Evolutionary conservation across 148 eudicot species (phyloP).

Genomic region (Cornus suecica): DNA sequence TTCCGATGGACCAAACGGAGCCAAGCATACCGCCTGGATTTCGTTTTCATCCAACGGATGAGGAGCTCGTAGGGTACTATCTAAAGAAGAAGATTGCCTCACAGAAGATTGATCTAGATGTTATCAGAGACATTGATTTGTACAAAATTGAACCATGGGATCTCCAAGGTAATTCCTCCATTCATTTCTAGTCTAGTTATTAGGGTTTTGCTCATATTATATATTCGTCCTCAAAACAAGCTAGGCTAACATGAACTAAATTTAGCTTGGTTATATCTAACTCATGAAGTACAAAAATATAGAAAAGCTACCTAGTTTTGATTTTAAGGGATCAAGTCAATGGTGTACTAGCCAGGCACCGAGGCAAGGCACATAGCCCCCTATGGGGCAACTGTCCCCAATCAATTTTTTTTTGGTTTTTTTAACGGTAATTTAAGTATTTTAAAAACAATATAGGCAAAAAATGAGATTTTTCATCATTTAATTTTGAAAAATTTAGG

Average conservation of each 20-base stretch:
- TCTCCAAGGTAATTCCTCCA: constrained; percentile 51
- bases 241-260: neutral
- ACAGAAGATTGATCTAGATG: constrained; percentile 82
- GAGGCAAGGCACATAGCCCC: too few relatives aligned
- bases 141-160: constrained; percentile 85
- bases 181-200: neutral
- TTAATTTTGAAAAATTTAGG: too few relatives aligned
- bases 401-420: too few relatives aligned
- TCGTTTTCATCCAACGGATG: constrained; percentile 77
- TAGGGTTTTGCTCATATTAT: constrained; percentile 19
- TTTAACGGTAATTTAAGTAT: too few relatives aligned
- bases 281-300: neutral
- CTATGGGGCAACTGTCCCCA: too few relatives aligned
- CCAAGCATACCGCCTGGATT: constrained; percentile 77
- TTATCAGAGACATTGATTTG: constrained; percentile 70
- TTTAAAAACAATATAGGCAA: too few relatives aligned
- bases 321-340: too few relatives aligned
- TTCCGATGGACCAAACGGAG: constrained; percentile 49
- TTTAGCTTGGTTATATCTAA: neutral
- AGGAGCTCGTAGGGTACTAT: constrained; percentile 78
- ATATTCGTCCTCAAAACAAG: neutral
- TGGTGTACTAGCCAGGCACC: too few relatives aligned
- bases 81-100: constrained; percentile 76
- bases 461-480: too few relatives aligned
- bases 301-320: too few relatives aligned